Percentiles rank a stretch among this genome's conserved stretches.
Conservation (phyloP, 192 early-diverging fungal genomes). For the Pilaira anomala region DNA sequence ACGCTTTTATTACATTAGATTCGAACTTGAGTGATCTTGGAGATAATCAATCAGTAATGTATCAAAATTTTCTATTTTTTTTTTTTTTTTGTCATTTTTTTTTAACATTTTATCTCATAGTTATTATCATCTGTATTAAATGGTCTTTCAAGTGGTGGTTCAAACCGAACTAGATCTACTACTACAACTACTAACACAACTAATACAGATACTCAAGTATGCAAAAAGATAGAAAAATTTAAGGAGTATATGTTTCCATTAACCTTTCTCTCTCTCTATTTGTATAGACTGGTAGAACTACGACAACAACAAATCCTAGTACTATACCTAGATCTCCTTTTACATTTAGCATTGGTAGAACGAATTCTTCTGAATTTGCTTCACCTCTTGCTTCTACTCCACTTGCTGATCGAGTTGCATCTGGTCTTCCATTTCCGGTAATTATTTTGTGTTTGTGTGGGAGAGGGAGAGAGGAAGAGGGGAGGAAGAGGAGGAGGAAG, state of each 20-base stretch:
- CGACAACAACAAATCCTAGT: slow-evolving; percentile 3
- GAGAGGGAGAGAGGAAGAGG: background rate
- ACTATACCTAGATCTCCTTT: slow-evolving; percentile 12
- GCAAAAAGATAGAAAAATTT: too few species aligned
- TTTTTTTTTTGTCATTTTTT: background rate
- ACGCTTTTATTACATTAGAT: slow-evolving; percentile 35
- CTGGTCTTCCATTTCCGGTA: slow-evolving; percentile 33
- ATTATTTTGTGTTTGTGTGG: background rate
- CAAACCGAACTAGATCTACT: background rate
- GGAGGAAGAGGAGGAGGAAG: too few species aligned
- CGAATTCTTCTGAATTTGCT: background rate
- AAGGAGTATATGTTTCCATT: background rate
- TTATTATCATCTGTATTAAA: slow-evolving; percentile 13
- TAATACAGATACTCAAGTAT: background rate
- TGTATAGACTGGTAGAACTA: background rate
- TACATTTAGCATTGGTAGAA: slow-evolving; percentile 10
- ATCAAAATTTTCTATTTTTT: background rate
- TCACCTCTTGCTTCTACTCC: background rate
- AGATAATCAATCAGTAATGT: slow-evolving; percentile 23
- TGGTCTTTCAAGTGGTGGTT: background rate
- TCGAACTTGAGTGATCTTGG: slow-evolving; percentile 16
- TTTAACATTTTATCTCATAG: background rate
- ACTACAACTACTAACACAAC: background rate
- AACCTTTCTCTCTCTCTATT: background rate
- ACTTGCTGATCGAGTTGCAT: slow-evolving; percentile 10